A percentile compares a stretch with the other conserved stretches of the same genome.
Evolutionary conservation across 2,329 filamentous ascomycete genomes (phyloP).

Genomic region (Phaeosphaeria sp.): DNA sequence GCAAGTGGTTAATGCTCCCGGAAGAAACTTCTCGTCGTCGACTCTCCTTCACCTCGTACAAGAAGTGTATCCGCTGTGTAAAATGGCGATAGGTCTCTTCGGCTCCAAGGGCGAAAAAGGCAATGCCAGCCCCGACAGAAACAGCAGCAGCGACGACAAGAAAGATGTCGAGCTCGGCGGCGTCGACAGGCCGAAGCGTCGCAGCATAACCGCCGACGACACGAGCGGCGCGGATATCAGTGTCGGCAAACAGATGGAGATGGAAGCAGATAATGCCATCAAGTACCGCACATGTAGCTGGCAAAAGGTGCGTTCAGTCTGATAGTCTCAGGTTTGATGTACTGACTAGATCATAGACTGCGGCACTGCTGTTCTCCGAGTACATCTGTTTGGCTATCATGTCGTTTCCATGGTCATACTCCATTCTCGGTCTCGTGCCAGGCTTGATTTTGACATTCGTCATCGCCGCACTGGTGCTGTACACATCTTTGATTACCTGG

Average conservation of each 20-base stretch:
- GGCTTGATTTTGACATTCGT: conserved; percentile 83
- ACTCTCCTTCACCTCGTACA: conserved; percentile 50
- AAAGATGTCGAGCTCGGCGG: conserved; percentile 51
- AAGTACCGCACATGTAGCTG: conserved; percentile 93
- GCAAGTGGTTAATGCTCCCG: conserved; percentile 49
- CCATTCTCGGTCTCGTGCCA: conserved; percentile 83
- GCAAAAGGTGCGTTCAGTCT: conserved; percentile 70
- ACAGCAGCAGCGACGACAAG: conserved; percentile 20
- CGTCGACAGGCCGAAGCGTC: conserved; percentile 44
- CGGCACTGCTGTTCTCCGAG: conserved; percentile 88
- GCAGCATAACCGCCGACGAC: conserved; percentile 45
- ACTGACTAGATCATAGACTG: conserved; percentile 64
- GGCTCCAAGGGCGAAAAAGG: conserved; percentile 21
- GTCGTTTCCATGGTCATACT: conserved; percentile 95
- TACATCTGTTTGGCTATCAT: conserved; percentile 94
- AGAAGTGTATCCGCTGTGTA: conserved; percentile 54
- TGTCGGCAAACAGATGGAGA: conserved; percentile 72
- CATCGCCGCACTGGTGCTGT: conserved; percentile 79
- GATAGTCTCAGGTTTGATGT: background rate
- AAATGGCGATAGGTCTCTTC: conserved; percentile 59
- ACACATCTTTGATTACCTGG: conserved; percentile 76
- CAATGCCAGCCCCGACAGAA: conserved; percentile 18
- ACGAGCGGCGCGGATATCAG: conserved; percentile 51
- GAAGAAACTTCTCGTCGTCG: conserved; percentile 39
- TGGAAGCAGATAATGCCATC: conserved; percentile 80